Evolutionary conservation across 2,329 filamentous ascomycete genomes (phyloP), one percentile per base, ranked within the genome.

Genomic region (Aspergillus cejpii): DNA sequence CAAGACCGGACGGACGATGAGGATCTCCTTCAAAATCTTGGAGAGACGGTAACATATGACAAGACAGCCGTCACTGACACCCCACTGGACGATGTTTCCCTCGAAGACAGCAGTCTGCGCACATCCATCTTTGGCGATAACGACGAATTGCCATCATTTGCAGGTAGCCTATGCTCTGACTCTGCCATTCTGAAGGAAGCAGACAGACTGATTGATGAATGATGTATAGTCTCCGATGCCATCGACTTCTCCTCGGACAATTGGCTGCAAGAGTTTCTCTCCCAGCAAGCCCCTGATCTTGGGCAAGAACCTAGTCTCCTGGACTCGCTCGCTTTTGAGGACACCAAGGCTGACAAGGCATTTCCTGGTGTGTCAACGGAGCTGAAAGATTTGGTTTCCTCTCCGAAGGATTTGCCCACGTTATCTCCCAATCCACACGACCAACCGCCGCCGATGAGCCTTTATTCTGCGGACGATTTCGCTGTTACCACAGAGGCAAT

Each of bases 181-280:
- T n/a, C n/a, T n/a, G 15, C 31, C 11, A n/a, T 29, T 14, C 5
- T 6, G 6, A 39, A 3, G 8, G 6, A 29, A 12, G 7, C 26
- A 23, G 8, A 29, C n/a, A 15, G 23, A 17, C 4, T 8, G 10
- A 15, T 21, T 34, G 31, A 37, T 17, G 34, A 38, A 2, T 21
- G 17, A 21, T 34, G 14, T 26, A 19, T 15, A 56, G 53, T 48
- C 10, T 37, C 50, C 19, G 55, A 57, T 12, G 44, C 41, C 4
- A 28, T 59, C 14, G 59, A 61, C 36, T 43, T 61, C n/a, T 41
- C 51, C 5, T 44, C 57, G 1, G 57, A 60, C 15, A 54, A 43
- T 29, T 63, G 61, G 61, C 39, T 62, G n/a, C 58, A 62, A 26
- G 57, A 61, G 19, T 52, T 61, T 14, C 52, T 60, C 37, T 50